Evolutionary conservation across 2,329 filamentous ascomycete species (phyloP).

Genomic region (Dactylellina drechsleri): DNA sequence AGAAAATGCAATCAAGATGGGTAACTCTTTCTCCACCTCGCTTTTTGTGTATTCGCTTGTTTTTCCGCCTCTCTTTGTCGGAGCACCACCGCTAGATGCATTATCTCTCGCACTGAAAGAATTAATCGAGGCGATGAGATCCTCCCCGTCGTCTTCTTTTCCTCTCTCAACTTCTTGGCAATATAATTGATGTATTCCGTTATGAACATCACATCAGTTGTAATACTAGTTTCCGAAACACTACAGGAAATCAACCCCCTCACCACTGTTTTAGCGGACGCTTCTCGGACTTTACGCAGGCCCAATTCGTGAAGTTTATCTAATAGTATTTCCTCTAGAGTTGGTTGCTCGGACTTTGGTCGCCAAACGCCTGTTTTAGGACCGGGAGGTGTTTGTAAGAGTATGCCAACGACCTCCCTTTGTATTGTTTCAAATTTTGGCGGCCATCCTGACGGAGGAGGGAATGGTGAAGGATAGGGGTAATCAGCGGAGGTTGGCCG

Average conservation of each 20-base stretch:
- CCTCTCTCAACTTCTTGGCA: background rate
- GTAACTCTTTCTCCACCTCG: background rate
- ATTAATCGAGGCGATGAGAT: background rate
- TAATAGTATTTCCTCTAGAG: background rate
- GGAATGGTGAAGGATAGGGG: background rate
- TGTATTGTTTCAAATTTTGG: background rate
- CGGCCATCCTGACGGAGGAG: background rate
- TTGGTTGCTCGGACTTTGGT: background rate
- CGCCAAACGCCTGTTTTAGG: background rate
- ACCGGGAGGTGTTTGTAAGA: background rate
- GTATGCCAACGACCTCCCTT: background rate
- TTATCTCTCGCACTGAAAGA: conserved; percentile 6
- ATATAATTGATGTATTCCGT: conserved; percentile 1
- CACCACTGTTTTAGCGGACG: background rate
- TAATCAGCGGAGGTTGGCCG: conserved; percentile 8
- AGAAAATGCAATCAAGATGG: background rate
- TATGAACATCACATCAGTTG: background rate
- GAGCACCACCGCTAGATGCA: background rate
- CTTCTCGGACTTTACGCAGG: background rate
- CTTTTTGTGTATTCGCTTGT: background rate
- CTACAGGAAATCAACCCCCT: background rate
- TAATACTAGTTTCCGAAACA: background rate
- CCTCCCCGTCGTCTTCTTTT: background rate
- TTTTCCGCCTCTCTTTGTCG: background rate
- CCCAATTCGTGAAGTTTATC: background rate